Evolutionary conservation across 805 yeast genomes (phyloP).

Genomic region (Nakazawaea pomicola): DNA sequence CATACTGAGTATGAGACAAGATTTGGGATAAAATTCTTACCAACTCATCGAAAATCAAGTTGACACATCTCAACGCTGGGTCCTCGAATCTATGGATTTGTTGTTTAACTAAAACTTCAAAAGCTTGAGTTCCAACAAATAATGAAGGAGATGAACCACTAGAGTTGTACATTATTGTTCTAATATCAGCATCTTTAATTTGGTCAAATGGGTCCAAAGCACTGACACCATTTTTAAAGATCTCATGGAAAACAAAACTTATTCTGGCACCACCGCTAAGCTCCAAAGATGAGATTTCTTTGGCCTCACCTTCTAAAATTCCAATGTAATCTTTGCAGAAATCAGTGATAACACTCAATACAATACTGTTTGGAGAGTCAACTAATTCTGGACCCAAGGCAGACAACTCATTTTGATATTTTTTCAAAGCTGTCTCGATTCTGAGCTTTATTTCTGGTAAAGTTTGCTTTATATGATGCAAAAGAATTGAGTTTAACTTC

Average conservation of each 20-base stretch:
- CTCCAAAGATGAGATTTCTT: constrained; percentile 83
- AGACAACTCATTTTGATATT: constrained; percentile 74
- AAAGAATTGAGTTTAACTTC: constrained; percentile 79
- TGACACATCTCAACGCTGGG: constrained; percentile 84
- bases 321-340: constrained; percentile 89
- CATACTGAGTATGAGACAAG: constrained; percentile 71
- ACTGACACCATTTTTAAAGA: constrained; percentile 85
- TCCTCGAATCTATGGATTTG: constrained; percentile 93
- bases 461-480: constrained; percentile 84
- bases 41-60: constrained; percentile 88
- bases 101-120: constrained; percentile 91
- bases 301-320: constrained; percentile 87
- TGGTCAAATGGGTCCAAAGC: constrained; percentile 96
- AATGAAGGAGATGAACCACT: constrained; percentile 95
- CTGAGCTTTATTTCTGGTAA: constrained; percentile 91
- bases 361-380: constrained; percentile 85
- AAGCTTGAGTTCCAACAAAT: constrained; percentile 96
- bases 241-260: constrained; percentile 94
- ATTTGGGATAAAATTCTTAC: constrained; percentile 86
- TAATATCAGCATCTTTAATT: constrained; percentile 89
- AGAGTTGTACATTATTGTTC: constrained; percentile 95
- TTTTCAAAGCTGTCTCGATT: constrained; percentile 78
- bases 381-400: constrained; percentile 84
- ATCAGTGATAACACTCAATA: constrained; percentile 86
- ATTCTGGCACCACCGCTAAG: constrained; percentile 98